Evolutionary conservation across 345 rosid species (phyloP), one percentile per base, ranked within the genome.

Genomic region (Aethionema arabicum): DNA sequence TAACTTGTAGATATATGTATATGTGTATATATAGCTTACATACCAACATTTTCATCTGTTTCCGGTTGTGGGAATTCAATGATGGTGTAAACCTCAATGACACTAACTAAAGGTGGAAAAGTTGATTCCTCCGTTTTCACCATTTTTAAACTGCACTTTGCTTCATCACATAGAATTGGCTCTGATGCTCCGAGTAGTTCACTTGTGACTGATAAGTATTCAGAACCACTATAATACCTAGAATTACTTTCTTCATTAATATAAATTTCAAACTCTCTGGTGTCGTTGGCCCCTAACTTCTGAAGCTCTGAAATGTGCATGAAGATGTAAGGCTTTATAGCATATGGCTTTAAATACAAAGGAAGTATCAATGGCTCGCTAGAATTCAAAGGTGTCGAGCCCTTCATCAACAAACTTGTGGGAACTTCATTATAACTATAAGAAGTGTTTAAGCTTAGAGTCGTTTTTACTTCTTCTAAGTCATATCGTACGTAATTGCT

Each of bases 371-470:
- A 49, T 4, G 77, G 30, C 11, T 5, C 43, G 14, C 53, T 65
- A 0, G 37, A 65, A 52, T 69, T 49, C 16, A 3, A 4, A 3
- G 79, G 70, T 3, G 53, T 70, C 4, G 58, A 56, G 0, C 80
- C 76, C 8, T 32, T 70, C 14, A 36, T 37, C 74, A 74, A 74
- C 14, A 74, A 30, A 45, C 32, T 10, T 61, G 44, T 13, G 76
- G 74, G 5, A 37, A 42, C n/a, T n/a, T n/a, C n/a, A 51, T 56
- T 32, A 16, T 21, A 74, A 33, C 4, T 32, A 29, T 31, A 12
- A 8, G 52, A 42, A 42, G 52, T 59, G 64, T 59, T 56, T 1
- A 56, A 6, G 8, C n/a, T 27, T 3, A 38, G 61, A 27, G 3
- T 29, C 2, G 61, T 56, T 7, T 29, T 39, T 11, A 56, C 11